Evolutionary conservation across 2,329 filamentous ascomycete species (phyloP).

Genomic region (Lecanicillium sp.): DNA sequence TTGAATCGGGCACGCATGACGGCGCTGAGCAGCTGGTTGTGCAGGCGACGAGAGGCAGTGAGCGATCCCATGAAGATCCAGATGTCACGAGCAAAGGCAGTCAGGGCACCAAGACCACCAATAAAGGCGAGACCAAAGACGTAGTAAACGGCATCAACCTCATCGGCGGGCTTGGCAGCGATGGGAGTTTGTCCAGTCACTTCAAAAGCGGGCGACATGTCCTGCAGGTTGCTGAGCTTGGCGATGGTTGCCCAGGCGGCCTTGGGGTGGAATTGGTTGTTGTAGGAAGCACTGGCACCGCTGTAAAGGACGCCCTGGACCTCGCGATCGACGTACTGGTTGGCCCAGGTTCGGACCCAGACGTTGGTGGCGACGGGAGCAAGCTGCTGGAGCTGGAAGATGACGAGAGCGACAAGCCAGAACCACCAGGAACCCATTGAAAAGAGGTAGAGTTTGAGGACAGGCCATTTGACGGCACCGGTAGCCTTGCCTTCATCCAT

Average conservation of each 20-base stretch:
- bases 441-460: conserved; percentile 76
- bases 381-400: conserved; percentile 79
- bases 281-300: conserved; percentile 21
- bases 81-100: conserved; percentile 76
- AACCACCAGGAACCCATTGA: conserved; percentile 98
- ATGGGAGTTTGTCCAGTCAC: conserved; percentile 15
- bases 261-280: conserved; percentile 23
- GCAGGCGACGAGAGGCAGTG: conserved; percentile 78
- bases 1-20: conserved; percentile 89
- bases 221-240: conserved; percentile 27
- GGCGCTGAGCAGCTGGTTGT: conserved; percentile 68
- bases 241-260: conserved; percentile 32
- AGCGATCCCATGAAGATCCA: conserved; percentile 92
- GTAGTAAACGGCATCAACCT: conserved; percentile 80
- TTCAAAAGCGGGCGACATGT: conserved; percentile 6
- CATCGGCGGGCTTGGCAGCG: conserved; percentile 27
- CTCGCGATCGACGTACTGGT: conserved; percentile 63
- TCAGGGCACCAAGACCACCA: conserved; percentile 68
- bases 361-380: conserved; percentile 82
- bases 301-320: conserved; percentile 18
- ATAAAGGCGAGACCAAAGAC: conserved; percentile 76
- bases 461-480: conserved; percentile 81
- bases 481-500: conserved; percentile 73
- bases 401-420: conserved; percentile 69
- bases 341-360: conserved; percentile 94